phyloP scores from a whole-genome alignment of 192 early-diverging fungal species.

The Coemansia furcata region DNA sequence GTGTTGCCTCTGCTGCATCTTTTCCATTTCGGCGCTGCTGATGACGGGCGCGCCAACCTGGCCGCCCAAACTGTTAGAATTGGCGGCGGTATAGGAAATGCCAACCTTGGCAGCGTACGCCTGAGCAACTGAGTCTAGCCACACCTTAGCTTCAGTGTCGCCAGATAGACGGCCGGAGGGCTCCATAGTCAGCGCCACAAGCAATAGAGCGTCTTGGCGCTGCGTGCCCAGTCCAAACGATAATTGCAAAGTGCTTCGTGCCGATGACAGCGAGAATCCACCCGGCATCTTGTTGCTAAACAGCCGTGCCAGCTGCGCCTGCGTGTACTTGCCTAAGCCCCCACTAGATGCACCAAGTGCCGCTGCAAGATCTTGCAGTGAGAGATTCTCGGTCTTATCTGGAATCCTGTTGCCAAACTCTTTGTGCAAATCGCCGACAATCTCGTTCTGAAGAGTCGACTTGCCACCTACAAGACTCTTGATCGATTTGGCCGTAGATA shows the following conservation, averaged over 20 bases:
- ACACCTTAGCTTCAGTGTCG: constrained; percentile 79
- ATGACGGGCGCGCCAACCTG: constrained; percentile 57
- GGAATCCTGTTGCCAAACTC: constrained; percentile 84
- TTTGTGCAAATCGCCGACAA: constrained; percentile 90
- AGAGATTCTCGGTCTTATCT: constrained; percentile 89
- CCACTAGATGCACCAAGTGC: constrained; percentile 61
- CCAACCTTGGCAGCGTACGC: constrained; percentile 75
- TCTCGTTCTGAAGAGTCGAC: constrained; percentile 94
- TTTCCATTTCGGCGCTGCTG: constrained; percentile 85
- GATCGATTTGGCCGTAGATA: constrained; percentile 63
- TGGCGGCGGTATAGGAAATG: constrained; percentile 53
- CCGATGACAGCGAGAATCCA: constrained; percentile 76
- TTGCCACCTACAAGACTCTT: constrained; percentile 84
- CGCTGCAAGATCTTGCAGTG: constrained; percentile 75
- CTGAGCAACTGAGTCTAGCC: constrained; percentile 71
- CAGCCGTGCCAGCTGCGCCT: constrained; percentile 70
- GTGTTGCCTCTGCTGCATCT: constrained; percentile 69
- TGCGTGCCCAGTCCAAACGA: constrained; percentile 75
- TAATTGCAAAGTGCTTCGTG: constrained; percentile 64
- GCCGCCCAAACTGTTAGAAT: constrained; percentile 48
- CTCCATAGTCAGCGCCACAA: constrained; percentile 77
- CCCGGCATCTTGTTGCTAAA: constrained; percentile 89
- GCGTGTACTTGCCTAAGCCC: constrained; percentile 75
- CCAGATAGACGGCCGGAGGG: constrained; percentile 71
- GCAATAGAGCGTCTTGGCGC: constrained; percentile 69